phyloP scores from a whole-genome alignment of 2,329 filamentous ascomycete species.

The Cladosporium velox region DNA sequence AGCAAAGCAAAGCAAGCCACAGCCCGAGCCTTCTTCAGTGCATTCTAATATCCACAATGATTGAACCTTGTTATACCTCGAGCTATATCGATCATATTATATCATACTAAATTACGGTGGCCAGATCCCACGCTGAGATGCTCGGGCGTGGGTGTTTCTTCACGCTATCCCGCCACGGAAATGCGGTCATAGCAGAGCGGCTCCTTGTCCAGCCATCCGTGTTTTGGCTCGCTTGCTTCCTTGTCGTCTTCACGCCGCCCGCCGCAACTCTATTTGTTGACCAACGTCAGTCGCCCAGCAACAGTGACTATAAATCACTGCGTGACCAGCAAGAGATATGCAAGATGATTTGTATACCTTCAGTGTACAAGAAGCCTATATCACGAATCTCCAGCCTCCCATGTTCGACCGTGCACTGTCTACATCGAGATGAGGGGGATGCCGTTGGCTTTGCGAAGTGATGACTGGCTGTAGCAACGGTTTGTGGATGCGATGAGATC shows the following conservation, averaged over 20 bases:
- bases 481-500: background rate
- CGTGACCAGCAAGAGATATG: background rate
- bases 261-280: slow-evolving; percentile 4
- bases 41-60: background rate
- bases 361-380: background rate
- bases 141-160: background rate
- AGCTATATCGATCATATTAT: background rate
- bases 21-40: background rate
- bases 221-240: slow-evolving; percentile 8
- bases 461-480: slow-evolving; percentile 3
- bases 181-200: slow-evolving; percentile 1
- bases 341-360: background rate
- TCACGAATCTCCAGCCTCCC: background rate
- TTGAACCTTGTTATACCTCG: background rate
- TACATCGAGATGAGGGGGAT: slow-evolving; percentile 2
- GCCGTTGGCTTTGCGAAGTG: slow-evolving; percentile 5
- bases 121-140: background rate
- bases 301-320: background rate
- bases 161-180: background rate
- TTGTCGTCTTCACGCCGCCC: slow-evolving; percentile 8
- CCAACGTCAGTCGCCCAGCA: background rate
- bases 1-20: slow-evolving; percentile 5
- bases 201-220: slow-evolving; percentile 6
- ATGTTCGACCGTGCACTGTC: background rate
- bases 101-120: background rate